Evolutionary conservation across 306 rosid genomes (phyloP), one percentile per base, ranked within the genome.

Genomic region (Lagenaria siceraria): DNA sequence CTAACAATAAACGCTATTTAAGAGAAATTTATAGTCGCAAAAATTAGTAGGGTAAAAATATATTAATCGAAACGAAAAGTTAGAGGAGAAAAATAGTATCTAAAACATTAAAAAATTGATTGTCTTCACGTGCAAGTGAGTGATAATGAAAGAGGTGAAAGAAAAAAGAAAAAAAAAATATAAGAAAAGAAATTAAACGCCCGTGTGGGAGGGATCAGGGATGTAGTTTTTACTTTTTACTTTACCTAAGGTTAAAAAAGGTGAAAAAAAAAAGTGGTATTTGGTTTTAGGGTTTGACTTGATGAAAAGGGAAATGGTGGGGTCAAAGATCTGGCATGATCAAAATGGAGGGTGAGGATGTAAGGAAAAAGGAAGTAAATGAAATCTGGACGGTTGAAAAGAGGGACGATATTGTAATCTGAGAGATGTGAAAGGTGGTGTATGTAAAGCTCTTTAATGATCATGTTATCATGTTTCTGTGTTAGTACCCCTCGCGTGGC

Each of bases 371-470:
- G 21, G 72, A 3, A 65, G 31, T 0, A 3, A 1, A 68, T 2
- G 29, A 12, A 24, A 70, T 70, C 36, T 12, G 56, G 15, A 48
- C 8, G 58, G 76, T 70, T 2, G 58, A 25, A 70, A 24, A 27
- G 2, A 22, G 9, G 1, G 7, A 7, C 40, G 76, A 87, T 75
- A 22, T 56, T 15, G 76, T 76, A 68, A 53, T 46, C 75, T 79
- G 58, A 46, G 71, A 75, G 81, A 74, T 74, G 76, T 74, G 77
- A 61, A 77, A 78, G 65, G 38, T 19, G 60, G 79, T 62, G 76
- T 62, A 53, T 71, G 62, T 13, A 81, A 82, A 77, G 84, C 51
- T 53, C 48, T 81, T 51, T 78, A 87, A 86, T 89, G 76, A 86
- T 89, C 86, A 82, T 77, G 78, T 74, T 74, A 74, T 74, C 78